A percentile compares a stretch with the other conserved stretches of the same genome.
Conservation (phyloP, 768 basidiomycete genomes). For the Phanerochaete carnosa region DNA sequence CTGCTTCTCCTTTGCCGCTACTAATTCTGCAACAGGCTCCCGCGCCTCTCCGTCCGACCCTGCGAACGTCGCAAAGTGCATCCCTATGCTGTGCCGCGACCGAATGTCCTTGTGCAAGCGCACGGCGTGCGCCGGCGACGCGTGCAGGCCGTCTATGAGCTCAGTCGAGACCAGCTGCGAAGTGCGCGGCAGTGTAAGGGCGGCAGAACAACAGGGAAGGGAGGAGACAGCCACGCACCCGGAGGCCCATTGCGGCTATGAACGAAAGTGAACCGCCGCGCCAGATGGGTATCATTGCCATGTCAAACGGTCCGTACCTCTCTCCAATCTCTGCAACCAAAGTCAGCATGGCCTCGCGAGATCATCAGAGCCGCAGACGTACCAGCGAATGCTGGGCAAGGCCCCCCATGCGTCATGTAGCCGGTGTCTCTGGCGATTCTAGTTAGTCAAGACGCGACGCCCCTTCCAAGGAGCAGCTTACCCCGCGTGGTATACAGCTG, state of each 20-base stretch:
- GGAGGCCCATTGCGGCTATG: slow-evolving; percentile 33
- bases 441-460: not conserved
- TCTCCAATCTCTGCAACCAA: slow-evolving; percentile 34
- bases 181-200: no score
- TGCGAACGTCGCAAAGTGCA: slow-evolving; percentile 45
- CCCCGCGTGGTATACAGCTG: slow-evolving; percentile 28
- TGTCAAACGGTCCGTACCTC: slow-evolving; percentile 36
- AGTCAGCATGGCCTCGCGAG: no score
- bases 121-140: slow-evolving; percentile 39
- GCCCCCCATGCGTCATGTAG: slow-evolving; percentile 28
- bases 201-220: slow-evolving; percentile 22
- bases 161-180: slow-evolving; percentile 10
- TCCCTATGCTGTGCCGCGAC: slow-evolving; percentile 34
- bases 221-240: slow-evolving; percentile 23
- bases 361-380: not conserved
- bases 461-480: slow-evolving; percentile 6
- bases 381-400: slow-evolving; percentile 37
- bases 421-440: slow-evolving; percentile 33
- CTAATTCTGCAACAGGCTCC: slow-evolving; percentile 34
- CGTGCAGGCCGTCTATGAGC: slow-evolving; percentile 35
- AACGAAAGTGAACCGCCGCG: slow-evolving; percentile 39
- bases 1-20: slow-evolving; percentile 17
- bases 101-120: slow-evolving; percentile 35
- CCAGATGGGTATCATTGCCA: slow-evolving; percentile 44
- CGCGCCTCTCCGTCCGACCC: slow-evolving; percentile 38